phyloP scores from a whole-genome alignment of 2,329 filamentous ascomycete species.

The Didymella keratinophila region DNA sequence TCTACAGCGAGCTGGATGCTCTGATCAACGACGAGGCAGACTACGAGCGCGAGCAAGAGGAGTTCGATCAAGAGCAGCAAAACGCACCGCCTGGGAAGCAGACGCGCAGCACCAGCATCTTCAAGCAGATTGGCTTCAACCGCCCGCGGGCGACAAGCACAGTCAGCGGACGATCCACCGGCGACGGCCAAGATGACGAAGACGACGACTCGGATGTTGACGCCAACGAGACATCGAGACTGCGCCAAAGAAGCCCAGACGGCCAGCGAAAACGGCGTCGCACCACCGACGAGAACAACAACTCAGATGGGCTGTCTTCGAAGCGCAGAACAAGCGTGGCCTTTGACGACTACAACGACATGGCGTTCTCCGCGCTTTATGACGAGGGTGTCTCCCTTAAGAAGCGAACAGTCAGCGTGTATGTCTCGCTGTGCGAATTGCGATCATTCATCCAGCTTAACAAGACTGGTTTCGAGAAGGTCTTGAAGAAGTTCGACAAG shows the following conservation, averaged over 20 bases:
- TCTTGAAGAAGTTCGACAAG: constrained; percentile 98
- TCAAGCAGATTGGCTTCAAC: constrained; percentile 51
- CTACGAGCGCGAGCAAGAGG: constrained; percentile 66
- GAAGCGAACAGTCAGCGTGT: constrained; percentile 85
- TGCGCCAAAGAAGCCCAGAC: constrained; percentile 52
- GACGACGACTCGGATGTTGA: constrained; percentile 67
- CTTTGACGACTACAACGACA: constrained; percentile 81
- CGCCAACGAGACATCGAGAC: constrained; percentile 57
- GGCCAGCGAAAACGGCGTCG: constrained; percentile 37
- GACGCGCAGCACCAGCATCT: constrained; percentile 59
- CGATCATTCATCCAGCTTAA: constrained; percentile 97
- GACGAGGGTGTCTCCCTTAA: constrained; percentile 84
- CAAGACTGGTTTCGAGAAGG: constrained; percentile 94
- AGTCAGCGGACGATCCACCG: constrained; percentile 52
- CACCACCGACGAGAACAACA: constrained; percentile 59
- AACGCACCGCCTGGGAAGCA: constrained; percentile 50
- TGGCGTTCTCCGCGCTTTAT: constrained; percentile 73
- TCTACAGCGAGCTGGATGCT: constrained; percentile 79
- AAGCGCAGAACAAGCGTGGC: constrained; percentile 69
- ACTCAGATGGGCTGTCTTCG: constrained; percentile 67
- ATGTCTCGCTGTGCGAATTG: constrained; percentile 92
- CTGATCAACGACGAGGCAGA: constrained; percentile 77
- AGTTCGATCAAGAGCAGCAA: constrained; percentile 47
- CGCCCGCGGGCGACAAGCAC: constrained; percentile 55
- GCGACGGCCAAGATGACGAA: constrained; percentile 55